Evolutionary conservation across 148 eudicot genomes (phyloP), one percentile per base, ranked within the genome.

Genomic region (Fallopia convolvulus): DNA sequence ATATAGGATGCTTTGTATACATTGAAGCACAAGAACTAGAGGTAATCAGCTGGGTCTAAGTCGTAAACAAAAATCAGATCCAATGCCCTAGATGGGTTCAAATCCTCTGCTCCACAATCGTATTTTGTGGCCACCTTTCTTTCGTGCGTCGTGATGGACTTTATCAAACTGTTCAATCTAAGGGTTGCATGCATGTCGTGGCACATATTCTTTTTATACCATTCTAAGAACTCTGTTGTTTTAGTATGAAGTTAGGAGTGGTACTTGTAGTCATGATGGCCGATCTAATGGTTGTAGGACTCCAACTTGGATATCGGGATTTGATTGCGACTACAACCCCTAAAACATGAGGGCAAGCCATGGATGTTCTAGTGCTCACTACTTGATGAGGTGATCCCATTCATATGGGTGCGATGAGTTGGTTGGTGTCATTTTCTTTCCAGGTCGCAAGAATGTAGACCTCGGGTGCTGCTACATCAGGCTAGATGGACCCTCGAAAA

Each of bases 401-500:
- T 0, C 83, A 88, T 1, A 76, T 5, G 3, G 83, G 83, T 32
- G 80, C 79, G 39, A 2, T 36, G 4, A 2, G 4, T 15, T 9
- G 10, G 47, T 60, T 26, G 10, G 84, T 80, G 71, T 82, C 89
- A 71, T 86, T 86, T 6, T 48, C 86, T n/a, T 76, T 79, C 97
- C 94, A 92, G 12, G 93, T 85, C 75, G 93, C 94, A 2, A 92
- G 88, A 75, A 90, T 92, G 36, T 78, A 78, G n/a, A 87, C 92
- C 71, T 94, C 94, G 65, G 97, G 91, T 73, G 97, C 93, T 10
- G 87, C 83, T 72, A 90, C 80, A 77, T 90, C 94, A 6, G 97
- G 94, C 30, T 93, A 88, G 81, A 48, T 48, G 77, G 76, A 44
- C n/a, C 39, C 15, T 8, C 46, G 10, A 42, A 42, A 42, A 42